Evolutionary conservation across 2,329 filamentous ascomycete species (phyloP), one percentile per base, ranked within the genome.

Genomic region (Aspergillus flavus): DNA sequence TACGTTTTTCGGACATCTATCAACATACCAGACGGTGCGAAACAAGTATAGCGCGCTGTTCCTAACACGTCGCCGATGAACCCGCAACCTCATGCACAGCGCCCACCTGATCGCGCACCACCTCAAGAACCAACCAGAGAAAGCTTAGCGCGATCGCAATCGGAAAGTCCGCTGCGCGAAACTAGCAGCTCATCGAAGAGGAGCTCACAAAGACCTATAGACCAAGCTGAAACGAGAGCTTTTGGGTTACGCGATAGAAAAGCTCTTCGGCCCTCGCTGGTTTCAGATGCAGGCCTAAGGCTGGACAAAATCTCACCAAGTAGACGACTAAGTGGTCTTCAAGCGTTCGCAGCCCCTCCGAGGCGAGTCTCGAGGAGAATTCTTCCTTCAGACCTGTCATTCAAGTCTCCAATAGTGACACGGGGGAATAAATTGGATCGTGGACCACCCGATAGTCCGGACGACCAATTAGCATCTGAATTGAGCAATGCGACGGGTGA

Each of bases 71-170:
- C 78, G 41, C 79, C 78, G 62, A 80, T 77, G 61, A 77, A 77
- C 55, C 71, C 68, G 30, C 59, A 64, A 43, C 62, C 64, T 26
- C 58, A 67, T 54, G 66, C 66, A 60, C 64, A 71, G 34, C 70
- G 76, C 21, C 73, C 76, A 45, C 67, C 73, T 9, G 69, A 73
- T 54, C 82, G 83, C 1, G 83, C 85, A 0, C 90, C 88, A 0
- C 91, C 88, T 71, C 86, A 86, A 59, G 90, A 88, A n/a, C 88
- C 89, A 0, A 90, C 88, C 0, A 87, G 83, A 72, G 83, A 88
- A 14, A 91, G 87, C 69, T 76, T 90, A 16, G 81, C 87, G 62
- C 84, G 86, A 66, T 84, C 86, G 55, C 86, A 90, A 64, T 86
- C 88, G 0, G 83, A 87, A 12, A 80, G 89, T 7, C 76, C 89